Percentiles rank a stretch among this genome's conserved stretches.
phyloP scores from a whole-genome alignment of 768 basidiomycete species.

The Neoboletus subvelutipes region DNA sequence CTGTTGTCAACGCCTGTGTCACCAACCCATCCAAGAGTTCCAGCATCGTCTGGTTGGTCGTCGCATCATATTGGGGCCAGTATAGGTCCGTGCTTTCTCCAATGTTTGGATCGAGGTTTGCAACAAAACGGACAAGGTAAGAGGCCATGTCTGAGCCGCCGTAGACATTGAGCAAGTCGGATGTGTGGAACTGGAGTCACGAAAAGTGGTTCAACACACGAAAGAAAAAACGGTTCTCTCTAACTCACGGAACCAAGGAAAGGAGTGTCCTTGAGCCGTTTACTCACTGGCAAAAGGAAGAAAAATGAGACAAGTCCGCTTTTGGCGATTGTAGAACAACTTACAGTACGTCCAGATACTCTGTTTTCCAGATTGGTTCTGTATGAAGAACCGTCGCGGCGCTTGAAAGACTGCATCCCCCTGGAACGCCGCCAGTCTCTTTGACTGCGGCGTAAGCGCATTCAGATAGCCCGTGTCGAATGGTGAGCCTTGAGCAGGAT shows the following conservation, averaged over 20 bases:
- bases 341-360: conserved; percentile 36
- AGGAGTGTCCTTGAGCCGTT: conserved; percentile 43
- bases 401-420: conserved; percentile 54
- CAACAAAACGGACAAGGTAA: conserved; percentile 27
- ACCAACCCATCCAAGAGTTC: conserved; percentile 40
- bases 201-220: background rate
- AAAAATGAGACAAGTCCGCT: background rate
- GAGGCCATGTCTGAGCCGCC: conserved; percentile 43
- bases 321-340: background rate
- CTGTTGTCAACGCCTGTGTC: conserved; percentile 37
- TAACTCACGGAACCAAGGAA: conserved; percentile 44
- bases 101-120: conserved; percentile 41
- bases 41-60: conserved; percentile 30
- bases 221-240: background rate
- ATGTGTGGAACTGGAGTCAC: conserved; percentile 38
- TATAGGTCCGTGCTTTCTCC: conserved; percentile 27
- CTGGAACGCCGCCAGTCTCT: conserved; percentile 48
- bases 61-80: conserved; percentile 46
- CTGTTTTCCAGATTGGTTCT: conserved; percentile 38
- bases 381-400: conserved; percentile 47
- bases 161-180: conserved; percentile 44
- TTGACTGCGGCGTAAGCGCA: conserved; percentile 47
- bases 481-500: conserved; percentile 48
- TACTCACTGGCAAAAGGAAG: conserved; percentile 25
- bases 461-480: conserved; percentile 49